Evolutionary conservation across 148 eudicot species (phyloP).

Genomic region (Gaultheria prostrata): DNA sequence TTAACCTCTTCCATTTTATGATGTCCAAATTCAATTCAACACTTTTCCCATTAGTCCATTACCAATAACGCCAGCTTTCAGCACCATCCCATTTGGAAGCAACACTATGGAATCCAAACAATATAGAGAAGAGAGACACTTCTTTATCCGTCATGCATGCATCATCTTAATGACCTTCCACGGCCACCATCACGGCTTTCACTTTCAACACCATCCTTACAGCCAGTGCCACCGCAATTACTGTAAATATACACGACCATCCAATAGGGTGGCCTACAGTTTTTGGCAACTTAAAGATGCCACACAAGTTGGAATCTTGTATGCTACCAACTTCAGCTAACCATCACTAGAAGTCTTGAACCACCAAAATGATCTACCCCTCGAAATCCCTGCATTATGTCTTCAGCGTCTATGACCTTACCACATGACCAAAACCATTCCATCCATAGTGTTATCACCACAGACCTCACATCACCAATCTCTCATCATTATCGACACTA

Average conservation of each 20-base stretch:
- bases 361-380: not conserved
- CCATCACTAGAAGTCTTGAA: not conserved
- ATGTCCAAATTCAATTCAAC: not conserved
- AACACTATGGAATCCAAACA: not conserved
- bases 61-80: not conserved
- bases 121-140: not conserved
- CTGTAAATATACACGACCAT: not conserved
- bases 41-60: not conserved
- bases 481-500: not conserved
- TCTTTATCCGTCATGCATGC: not conserved
- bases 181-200: not conserved
- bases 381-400: not conserved
- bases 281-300: not conserved
- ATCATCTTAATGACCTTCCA: not conserved
- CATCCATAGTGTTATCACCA: not conserved
- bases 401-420: not conserved
- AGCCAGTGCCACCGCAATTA: not conserved
- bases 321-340: constrained; percentile 12
- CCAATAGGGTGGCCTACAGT: not conserved
- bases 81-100: not conserved
- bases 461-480: not conserved
- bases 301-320: not conserved
- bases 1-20: not conserved
- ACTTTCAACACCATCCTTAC: not conserved
- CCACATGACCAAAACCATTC: not conserved